Percentiles rank a stretch among this genome's conserved stretches.
These are phyloP conservation scores for Xerocomellus chrysenteron DNA, from an alignment of 768 basidiomycete species.

Conservation along the genomic window DNA sequence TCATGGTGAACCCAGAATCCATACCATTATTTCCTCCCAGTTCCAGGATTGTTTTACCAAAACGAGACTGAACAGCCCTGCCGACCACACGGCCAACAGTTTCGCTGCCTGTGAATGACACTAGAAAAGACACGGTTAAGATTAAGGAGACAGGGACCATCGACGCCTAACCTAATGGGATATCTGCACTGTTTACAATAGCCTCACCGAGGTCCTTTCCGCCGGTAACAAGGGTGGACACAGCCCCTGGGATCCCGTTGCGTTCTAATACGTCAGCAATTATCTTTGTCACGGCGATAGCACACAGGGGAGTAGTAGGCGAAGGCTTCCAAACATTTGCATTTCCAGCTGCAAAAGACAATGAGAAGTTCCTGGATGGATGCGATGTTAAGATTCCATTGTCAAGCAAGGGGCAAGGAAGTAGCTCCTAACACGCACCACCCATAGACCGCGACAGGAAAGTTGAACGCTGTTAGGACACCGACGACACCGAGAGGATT, in stretches of 20 bases:
- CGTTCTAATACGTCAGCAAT: slow-evolving; percentile 75
- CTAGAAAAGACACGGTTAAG: slow-evolving; percentile 37
- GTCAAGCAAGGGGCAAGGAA: slow-evolving; percentile 1
- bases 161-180: slow-evolving; percentile 67
- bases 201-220: slow-evolving; percentile 78
- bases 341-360: slow-evolving; percentile 89
- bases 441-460: slow-evolving; percentile 91
- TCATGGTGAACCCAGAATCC: slow-evolving; percentile 21
- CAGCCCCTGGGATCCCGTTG: slow-evolving; percentile 82
- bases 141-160: background rate
- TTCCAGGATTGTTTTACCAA: slow-evolving; percentile 89
- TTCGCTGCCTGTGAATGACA: slow-evolving; percentile 96
- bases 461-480: slow-evolving; percentile 93
- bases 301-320: slow-evolving; percentile 81
- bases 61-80: slow-evolving; percentile 80
- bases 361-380: slow-evolving; percentile 74
- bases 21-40: slow-evolving; percentile 94
- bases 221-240: slow-evolving; percentile 80
- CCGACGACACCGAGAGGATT: slow-evolving; percentile 80
- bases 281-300: slow-evolving; percentile 90
- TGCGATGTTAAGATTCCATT: slow-evolving; percentile 9
- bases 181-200: slow-evolving; percentile 66
- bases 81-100: slow-evolving; percentile 84
- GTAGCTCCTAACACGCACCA: slow-evolving; percentile 50
- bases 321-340: slow-evolving; percentile 96